phyloP scores from a whole-genome alignment of 2,329 filamentous ascomycete genomes.

The Diaporthe amygdali region DNA sequence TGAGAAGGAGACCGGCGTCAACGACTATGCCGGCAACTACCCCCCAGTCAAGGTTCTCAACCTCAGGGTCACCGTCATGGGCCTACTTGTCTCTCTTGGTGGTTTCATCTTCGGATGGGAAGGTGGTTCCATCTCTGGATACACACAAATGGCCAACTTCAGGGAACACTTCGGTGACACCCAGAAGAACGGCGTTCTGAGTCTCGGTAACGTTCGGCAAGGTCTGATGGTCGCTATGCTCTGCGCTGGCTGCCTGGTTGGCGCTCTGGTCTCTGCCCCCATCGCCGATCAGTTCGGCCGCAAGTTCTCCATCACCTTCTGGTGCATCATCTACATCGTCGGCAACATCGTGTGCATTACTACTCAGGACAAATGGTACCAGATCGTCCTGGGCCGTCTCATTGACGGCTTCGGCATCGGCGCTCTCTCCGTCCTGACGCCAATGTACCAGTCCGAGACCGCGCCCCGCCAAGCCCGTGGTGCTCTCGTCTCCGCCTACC shows the following conservation, averaged over 20 bases:
- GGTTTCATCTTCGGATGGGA: conserved; percentile 28
- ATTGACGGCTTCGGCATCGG: conserved; percentile 72
- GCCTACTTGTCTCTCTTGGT: conserved; percentile 25
- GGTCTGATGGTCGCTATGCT: conserved; percentile 26
- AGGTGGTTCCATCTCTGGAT: conserved; percentile 26
- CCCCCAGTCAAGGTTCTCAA: conserved; percentile 27
- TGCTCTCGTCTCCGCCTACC: conserved; percentile 38
- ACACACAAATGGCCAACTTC: conserved; percentile 27
- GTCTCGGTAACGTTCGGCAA: conserved; percentile 23
- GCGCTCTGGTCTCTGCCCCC: conserved; percentile 57
- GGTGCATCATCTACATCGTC: conserved; percentile 62
- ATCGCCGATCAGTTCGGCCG: conserved; percentile 64
- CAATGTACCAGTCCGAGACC: conserved; percentile 71
- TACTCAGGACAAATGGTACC: conserved; percentile 63
- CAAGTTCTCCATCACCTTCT: conserved; percentile 57
- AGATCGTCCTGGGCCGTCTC: conserved; percentile 69
- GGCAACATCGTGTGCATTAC: conserved; percentile 72
- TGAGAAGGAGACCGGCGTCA: conserved; percentile 9
- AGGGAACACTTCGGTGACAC: conserved; percentile 21
- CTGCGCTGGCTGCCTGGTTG: conserved; percentile 38
- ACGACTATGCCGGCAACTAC: neutral
- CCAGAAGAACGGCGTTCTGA: neutral
- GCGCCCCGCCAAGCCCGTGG: conserved; percentile 61
- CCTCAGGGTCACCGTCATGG: conserved; percentile 24
- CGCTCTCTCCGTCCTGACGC: conserved; percentile 67